Conservation (phyloP, 257 asterid genomes). For the Sherardia arvensis region DNA sequence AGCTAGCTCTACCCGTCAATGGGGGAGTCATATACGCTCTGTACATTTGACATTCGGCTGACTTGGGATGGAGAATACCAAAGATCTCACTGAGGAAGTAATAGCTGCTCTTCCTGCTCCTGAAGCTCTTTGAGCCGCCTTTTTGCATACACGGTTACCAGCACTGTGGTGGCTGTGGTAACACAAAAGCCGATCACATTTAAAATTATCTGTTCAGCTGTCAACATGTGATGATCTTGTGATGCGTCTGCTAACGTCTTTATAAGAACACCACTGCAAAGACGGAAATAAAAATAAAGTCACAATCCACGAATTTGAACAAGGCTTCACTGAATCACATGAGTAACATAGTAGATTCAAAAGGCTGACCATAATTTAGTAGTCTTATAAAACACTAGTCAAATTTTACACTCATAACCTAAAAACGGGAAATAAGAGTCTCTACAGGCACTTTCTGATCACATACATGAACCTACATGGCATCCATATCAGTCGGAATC, state of each 20-base stretch:
- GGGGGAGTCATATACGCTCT: neutral
- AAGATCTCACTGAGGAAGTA: conserved; percentile 37
- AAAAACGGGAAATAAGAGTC: neutral
- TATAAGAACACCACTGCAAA: conserved; percentile 67
- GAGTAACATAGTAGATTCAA: neutral
- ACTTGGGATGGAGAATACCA: neutral
- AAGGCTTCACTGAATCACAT: neutral
- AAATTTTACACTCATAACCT: neutral
- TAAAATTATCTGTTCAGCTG: conserved; percentile 46
- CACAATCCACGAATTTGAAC: conserved; percentile 6
- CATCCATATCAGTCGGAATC: neutral
- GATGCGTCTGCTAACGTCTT: conserved; percentile 77
- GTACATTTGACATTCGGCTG: neutral
- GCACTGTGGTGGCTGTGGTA: conserved; percentile 46
- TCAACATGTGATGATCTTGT: conserved; percentile 31
- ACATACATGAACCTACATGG: neutral
- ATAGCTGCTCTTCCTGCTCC: conserved; percentile 46
- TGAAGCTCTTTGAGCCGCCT: conserved; percentile 59
- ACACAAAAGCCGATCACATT: conserved; percentile 53
- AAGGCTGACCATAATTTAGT: no score
- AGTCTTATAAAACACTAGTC: no score
- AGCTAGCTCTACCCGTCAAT: neutral
- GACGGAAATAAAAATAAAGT: neutral
- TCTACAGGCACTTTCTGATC: neutral
- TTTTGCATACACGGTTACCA: conserved; percentile 58